Evolutionary conservation across 2,329 filamentous ascomycete species (phyloP), one percentile per base, ranked within the genome.

Genomic region (Colletotrichum brevisporum): DNA sequence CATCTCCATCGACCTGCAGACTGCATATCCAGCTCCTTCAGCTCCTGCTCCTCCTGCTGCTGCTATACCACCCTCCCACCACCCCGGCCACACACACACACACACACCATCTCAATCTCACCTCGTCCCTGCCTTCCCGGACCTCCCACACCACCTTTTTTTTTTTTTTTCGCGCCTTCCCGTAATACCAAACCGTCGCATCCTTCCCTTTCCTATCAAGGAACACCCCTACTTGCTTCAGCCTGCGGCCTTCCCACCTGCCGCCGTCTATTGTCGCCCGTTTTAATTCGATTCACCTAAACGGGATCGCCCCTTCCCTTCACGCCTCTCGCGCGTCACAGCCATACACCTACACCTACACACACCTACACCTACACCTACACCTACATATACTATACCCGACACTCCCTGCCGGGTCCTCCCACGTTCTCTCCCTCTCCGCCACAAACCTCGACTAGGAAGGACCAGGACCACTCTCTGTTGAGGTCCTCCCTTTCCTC

Each of bases 251-350:
- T 18, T 47, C 6, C 16, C 45, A 18, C 31, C 45, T 47, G 45
- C 16, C 45, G 45, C 45, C 18, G 18, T 18, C 45, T 16, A 53
- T 18, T 31, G 31, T 45, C 58, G 27, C 36, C 58, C 58, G 21
- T 61, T 26, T 26, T n/a, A 51, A 43, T 26, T 26, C 41, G 62
- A 62, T 53, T 65, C 3, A 36, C 57, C 31, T 10, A 36, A 36
- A 36, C 31, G 31, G 31, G 31, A 3, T 36, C 31, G 6, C 31
- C 27, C 15, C 41, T 66, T 54, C 27, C 15, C 41, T 66, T 54
- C 27, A 9, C 41, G 54, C 66, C 26, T 36, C 10, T 24, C 51
- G 63, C 65, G 62, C 66, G 47, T 69, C 54, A 54, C 31, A 36
- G 8, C 31, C 31, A 36, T 8, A 36, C 10, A 36, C 31, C 21